Percentiles rank a stretch among this genome's conserved stretches.
These are phyloP conservation scores for Pseudogymnoascus verrucosus DNA, from an alignment of 2,329 filamentous ascomycete species.

Conservation along the genomic window DNA sequence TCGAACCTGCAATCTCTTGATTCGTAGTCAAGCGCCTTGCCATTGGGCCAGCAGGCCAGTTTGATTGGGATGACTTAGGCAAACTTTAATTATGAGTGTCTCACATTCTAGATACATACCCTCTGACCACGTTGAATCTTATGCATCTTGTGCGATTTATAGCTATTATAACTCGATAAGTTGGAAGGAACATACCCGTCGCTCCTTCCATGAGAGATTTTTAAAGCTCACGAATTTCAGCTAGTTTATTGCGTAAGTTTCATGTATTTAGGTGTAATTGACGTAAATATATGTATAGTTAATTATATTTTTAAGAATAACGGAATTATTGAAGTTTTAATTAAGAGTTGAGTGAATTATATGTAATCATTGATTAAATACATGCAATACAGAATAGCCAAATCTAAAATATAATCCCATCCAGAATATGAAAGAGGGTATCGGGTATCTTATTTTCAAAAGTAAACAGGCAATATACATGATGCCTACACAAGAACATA, in stretches of 20 bases:
- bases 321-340: background rate
- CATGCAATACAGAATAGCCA: background rate
- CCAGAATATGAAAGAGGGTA: background rate
- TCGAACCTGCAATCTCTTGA: slow-evolving; percentile 44
- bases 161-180: background rate
- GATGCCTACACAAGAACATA: slow-evolving; percentile 45
- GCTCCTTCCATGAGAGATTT: background rate
- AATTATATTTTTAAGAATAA: background rate
- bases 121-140: no score
- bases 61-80: background rate
- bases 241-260: background rate
- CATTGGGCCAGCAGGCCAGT: slow-evolving; percentile 35
- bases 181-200: background rate
- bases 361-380: background rate
- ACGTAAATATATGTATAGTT: no score
- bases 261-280: background rate
- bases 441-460: slow-evolving; percentile 1
- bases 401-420: background rate
- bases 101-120: background rate
- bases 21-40: slow-evolving; percentile 45
- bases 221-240: background rate
- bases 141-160: background rate
- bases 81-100: background rate
- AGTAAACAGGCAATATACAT: background rate
- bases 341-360: background rate